Evolutionary conservation across 345 rosid species (phyloP), one percentile per base, ranked within the genome.

Genomic region (Nasturtium officinale): DNA sequence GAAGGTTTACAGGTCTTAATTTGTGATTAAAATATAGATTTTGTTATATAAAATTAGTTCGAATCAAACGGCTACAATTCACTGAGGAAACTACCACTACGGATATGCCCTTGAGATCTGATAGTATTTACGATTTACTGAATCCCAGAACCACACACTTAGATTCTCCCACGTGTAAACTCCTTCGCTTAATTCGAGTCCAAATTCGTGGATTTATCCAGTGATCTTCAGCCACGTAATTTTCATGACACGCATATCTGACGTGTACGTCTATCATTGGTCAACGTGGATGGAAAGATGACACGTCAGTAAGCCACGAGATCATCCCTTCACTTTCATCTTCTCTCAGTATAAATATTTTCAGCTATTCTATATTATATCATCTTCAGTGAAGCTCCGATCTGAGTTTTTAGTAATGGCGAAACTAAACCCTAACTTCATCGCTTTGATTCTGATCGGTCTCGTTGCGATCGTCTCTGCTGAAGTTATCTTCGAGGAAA

Each of bases 401-500:
- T 71, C 80, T 77, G 61, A 70, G 63, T 71, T 45, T 52, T 23
- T 16, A 65, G 80, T 81, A 59, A 85, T 85, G 87, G 86, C 84
- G 77, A 73, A 80, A 61, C 69, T 60, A 54, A 75, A 68, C 80
- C 81, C 84, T 76, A 79, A 5, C 26, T n/a, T 78, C 57, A 25
- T 81, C 59, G 75, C 75, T 50, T 29, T 82, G 21, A 32, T 83
- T 7, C 68, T 89, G 3, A 18, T 85, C 52, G 47, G 81, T 12
- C 76, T 88, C 15, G 30, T 83, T 0, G 83, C 83, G 37, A 54
- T 85, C 77, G 87, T 87, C 7, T 84, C 88, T 7, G 90, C 98
- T 9, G 59, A 74, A 37, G 92, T 90, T 62, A 83, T 88, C 83
- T 96, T 96, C 79, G 99, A 95, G 75, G 99, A 95, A 18, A 91